Conservation (phyloP, 2,329 filamentous ascomycete genomes). For the Aspergillus tanneri region DNA sequence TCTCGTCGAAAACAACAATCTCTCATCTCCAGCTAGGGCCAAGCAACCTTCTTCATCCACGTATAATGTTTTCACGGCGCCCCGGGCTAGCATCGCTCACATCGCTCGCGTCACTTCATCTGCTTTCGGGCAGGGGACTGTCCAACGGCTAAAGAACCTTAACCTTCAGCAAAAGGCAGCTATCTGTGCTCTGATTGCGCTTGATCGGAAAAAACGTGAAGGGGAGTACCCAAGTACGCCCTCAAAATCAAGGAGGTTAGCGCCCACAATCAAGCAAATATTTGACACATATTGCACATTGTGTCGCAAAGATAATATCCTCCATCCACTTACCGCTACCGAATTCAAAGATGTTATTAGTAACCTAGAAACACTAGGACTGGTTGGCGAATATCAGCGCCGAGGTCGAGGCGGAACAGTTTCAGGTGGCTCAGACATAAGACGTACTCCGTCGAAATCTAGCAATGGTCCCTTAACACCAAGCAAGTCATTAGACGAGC, state of each 20-base stretch:
- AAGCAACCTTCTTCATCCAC: constrained; percentile 46
- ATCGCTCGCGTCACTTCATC: constrained; percentile 87
- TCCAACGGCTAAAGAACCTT: constrained; percentile 77
- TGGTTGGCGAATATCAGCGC: constrained; percentile 70
- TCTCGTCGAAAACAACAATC: constrained; percentile 77
- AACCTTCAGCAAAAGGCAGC: constrained; percentile 97
- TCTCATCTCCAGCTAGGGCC: constrained; percentile 52
- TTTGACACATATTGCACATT: constrained; percentile 80
- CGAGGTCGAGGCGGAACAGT: constrained; percentile 66
- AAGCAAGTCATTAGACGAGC: constrained; percentile 65
- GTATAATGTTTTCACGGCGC: constrained; percentile 75
- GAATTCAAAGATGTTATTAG: constrained; percentile 93
- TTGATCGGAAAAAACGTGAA: constrained; percentile 68
- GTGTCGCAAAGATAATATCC: constrained; percentile 81
- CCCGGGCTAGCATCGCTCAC: constrained; percentile 83
- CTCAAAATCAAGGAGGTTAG: constrained; percentile 58
- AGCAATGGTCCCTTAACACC: constrained; percentile 56
- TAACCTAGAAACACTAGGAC: constrained; percentile 81
- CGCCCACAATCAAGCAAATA: constrained; percentile 78
- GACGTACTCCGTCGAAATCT: constrained; percentile 70
- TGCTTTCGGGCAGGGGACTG: constrained; percentile 85
- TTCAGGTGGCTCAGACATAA: constrained; percentile 44
- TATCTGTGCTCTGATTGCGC: constrained; percentile 79
- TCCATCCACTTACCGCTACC: constrained; percentile 84
- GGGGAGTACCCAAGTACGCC: constrained; percentile 52